Base-by-base conservation (phyloP, 192 early-diverging fungal species). In the Pilaira anomala region DNA sequence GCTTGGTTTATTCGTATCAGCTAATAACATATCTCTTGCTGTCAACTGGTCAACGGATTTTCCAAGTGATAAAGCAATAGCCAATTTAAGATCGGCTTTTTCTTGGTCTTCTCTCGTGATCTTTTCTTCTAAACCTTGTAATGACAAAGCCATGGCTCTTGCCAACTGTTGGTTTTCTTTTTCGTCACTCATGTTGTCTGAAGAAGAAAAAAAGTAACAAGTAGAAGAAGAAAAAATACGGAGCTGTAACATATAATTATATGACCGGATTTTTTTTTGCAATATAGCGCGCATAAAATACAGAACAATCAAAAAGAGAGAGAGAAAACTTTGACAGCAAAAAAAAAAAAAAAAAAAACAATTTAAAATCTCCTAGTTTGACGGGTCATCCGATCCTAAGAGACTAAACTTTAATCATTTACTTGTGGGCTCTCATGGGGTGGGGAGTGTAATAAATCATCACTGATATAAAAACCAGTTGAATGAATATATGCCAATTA, bases 51-150 rank as follows among this genome's bases (percentile, higher is more conserved):
- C 69, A 12, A 61, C 41, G 0, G 65, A 52, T 51, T 76, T 69
- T 19, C 65, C 74, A 12, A 76, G 55, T 5, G 74, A 71, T n/a
- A 61, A 39, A 14, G 74, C 74, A 40, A 76, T 63, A 8, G 74
- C 74, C 28, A 22, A 22, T 30, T 62, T 67, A 40, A 67, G 1
- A 6, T 71, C 68, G n/a, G 62, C 53, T n/a, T 56, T 22, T 52
- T 75, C 74, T 24, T 51, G 36, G 6, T 60, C 33, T 25, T 68
- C 50, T 21, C 41, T 13, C 16, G 16, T 48, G 4, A 60, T 16
- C 9, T 24, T 28, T 2, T 25, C 7, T 25, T 68, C 39, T 2
- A 39, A 18, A 12, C 63, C 45, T 9, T 68, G 58, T 16, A 71
- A 48, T 8, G 69, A 71, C 11, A 60, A 46, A 2, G 56, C 56